Evolutionary conservation across 192 early-diverging fungal species (phyloP).

Genomic region (Jimgerdemannia flammicorona): DNA sequence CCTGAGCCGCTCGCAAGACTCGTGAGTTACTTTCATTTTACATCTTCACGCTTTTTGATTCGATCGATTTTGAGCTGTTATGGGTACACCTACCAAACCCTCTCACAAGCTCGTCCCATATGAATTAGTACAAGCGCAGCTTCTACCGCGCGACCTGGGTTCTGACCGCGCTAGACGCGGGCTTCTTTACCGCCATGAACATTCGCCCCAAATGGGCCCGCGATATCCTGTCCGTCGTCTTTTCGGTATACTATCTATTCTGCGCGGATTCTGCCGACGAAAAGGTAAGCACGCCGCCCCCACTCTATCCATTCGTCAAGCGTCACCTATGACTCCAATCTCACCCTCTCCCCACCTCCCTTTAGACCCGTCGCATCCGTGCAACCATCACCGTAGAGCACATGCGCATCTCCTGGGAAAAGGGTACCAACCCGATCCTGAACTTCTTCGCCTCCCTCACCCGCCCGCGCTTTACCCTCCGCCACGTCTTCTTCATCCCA

Average conservation of each 20-base stretch:
- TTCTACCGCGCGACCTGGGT: constrained; percentile 92
- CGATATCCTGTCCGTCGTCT: constrained; percentile 73
- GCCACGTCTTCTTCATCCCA: constrained; percentile 24
- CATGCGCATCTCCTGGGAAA: constrained; percentile 90
- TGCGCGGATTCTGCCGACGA: constrained; percentile 81
- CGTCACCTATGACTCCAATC: background rate
- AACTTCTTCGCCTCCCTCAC: constrained; percentile 39
- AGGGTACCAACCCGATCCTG: constrained; percentile 70
- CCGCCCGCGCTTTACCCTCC: constrained; percentile 34
- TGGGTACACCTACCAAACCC: constrained; percentile 5
- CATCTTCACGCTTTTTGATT: background rate
- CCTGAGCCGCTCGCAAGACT: constrained; percentile 79
- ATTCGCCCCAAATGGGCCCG: constrained; percentile 70
- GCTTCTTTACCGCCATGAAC: constrained; percentile 86
- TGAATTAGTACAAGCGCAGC: constrained; percentile 74
- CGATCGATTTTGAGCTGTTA: constrained; percentile 2
- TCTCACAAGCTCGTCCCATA: background rate
- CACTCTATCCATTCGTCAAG: background rate
- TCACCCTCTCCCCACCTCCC: background rate
- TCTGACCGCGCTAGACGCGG: constrained; percentile 88
- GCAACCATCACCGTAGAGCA: constrained; percentile 78
- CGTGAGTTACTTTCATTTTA: constrained; percentile 25
- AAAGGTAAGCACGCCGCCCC: constrained; percentile 48
- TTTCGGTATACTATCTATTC: constrained; percentile 79
- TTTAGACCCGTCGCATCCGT: constrained; percentile 62